A percentile compares a stretch with the other conserved stretches of the same genome.
These are phyloP conservation scores for Nelumbo lutea DNA, from an alignment of 164 flowering plant genomes.

Conservation along the genomic window DNA sequence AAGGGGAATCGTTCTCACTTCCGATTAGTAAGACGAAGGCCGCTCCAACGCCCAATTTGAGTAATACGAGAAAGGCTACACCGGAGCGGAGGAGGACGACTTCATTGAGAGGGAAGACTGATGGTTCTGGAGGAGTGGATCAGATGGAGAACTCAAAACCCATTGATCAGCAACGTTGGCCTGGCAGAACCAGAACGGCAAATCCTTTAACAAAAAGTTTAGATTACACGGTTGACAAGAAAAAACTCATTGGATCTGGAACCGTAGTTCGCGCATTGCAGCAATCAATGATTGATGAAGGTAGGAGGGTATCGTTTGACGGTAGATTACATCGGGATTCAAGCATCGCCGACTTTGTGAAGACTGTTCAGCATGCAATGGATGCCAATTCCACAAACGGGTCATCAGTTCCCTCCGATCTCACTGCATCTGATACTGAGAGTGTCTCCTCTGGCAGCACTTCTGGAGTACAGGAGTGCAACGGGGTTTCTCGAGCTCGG, in stretches of 20 bases:
- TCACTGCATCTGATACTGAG: slow-evolving; percentile 80
- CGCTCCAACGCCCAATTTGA: slow-evolving; percentile 31
- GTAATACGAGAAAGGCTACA: slow-evolving; percentile 42
- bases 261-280: slow-evolving; percentile 31
- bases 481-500: slow-evolving; percentile 21
- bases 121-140: slow-evolving; percentile 31
- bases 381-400: slow-evolving; percentile 44
- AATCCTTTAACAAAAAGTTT: slow-evolving; percentile 55
- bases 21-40: slow-evolving; percentile 74
- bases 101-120: slow-evolving; percentile 36
- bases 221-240: slow-evolving; percentile 41
- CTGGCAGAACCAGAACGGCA: slow-evolving; percentile 42
- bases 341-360: slow-evolving; percentile 36
- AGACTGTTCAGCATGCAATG: slow-evolving; percentile 18
- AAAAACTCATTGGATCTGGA: slow-evolving; percentile 47
- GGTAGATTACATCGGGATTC: slow-evolving; percentile 56
- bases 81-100: slow-evolving; percentile 64
- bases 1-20: slow-evolving; percentile 91
- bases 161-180: slow-evolving; percentile 77
- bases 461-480: slow-evolving; percentile 53
- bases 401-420: slow-evolving; percentile 46
- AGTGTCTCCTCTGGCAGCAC: slow-evolving; percentile 97
- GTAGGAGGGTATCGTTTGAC: slow-evolving; percentile 52
- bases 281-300: slow-evolving; percentile 48
- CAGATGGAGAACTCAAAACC: slow-evolving; percentile 67